Evolutionary conservation across 805 yeast genomes (phyloP).

Genomic region (Candida silvatica): DNA sequence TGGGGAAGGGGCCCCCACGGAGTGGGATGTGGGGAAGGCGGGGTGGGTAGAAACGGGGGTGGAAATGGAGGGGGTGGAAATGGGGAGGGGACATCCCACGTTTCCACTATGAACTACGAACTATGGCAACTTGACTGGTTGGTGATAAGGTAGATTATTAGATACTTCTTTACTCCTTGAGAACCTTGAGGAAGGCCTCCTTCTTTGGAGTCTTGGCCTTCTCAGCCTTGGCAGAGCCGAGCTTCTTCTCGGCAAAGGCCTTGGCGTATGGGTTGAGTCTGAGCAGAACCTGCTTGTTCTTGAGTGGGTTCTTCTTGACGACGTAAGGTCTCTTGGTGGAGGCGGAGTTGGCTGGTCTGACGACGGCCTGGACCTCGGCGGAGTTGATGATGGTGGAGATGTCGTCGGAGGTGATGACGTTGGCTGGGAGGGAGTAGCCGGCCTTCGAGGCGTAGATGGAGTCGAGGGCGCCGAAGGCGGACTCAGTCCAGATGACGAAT

Average conservation of each 20-base stretch:
- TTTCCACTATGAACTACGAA: too few species aligned
- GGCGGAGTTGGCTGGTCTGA: constrained; percentile 93
- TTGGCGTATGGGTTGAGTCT: constrained; percentile 99
- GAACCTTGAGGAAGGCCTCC: constrained; percentile 60
- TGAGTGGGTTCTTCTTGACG: constrained; percentile 98
- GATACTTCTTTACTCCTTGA: constrained; percentile 39
- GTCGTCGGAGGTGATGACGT: constrained; percentile 94
- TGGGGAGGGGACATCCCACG: too few species aligned
- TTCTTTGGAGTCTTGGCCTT: constrained; percentile 54
- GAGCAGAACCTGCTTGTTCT: constrained; percentile 97
- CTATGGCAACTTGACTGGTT: too few species aligned
- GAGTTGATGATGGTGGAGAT: constrained; percentile 97
- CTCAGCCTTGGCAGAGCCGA: constrained; percentile 74
- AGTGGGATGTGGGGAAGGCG: too few species aligned
- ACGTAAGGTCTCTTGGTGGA: constrained; percentile 91
- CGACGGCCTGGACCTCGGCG: constrained; percentile 96
- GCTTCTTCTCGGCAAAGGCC: constrained; percentile 88
- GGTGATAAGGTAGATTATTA: too few species aligned
- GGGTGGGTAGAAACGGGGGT: too few species aligned
- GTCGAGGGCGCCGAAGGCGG: constrained; percentile 96
- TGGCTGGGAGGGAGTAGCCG: constrained; percentile 93
- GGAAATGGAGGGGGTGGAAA: too few species aligned
- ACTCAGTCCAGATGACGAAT: constrained; percentile 99
- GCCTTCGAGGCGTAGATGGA: constrained; percentile 92
- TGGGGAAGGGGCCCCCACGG: too few species aligned